These are phyloP conservation scores for Pascua sp. DNA, from an alignment of 1,284 basidiomycete species.

Conservation along the genomic window DNA sequence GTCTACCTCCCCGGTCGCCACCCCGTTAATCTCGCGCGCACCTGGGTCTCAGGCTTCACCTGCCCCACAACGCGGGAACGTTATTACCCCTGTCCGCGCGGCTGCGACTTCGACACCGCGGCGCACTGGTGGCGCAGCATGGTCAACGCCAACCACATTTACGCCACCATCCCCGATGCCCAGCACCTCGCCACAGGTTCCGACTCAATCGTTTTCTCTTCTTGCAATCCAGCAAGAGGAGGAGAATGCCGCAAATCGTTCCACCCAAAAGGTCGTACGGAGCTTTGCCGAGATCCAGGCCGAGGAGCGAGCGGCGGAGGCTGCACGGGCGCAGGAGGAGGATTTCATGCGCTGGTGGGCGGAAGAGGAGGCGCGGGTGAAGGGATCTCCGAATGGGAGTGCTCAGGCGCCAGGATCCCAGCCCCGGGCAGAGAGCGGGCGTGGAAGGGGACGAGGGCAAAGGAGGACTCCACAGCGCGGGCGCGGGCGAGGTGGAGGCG, in stretches of 20 bases:
- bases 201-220: conserved; percentile 59
- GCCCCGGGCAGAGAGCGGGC: background rate
- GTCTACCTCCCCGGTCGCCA: background rate
- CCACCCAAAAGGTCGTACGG: conserved; percentile 53
- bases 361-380: conserved; percentile 64
- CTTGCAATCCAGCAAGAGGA: conserved; percentile 78
- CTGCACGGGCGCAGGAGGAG: conserved; percentile 60
- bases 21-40: conserved; percentile 10
- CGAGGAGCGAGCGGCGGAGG: conserved; percentile 58
- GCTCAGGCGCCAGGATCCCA: background rate
- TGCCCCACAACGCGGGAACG: conserved; percentile 7
- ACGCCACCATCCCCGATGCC: conserved; percentile 15
- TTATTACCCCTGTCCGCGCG: conserved; percentile 11
- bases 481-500: conserved; percentile 12
- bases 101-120: conserved; percentile 1
- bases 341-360: conserved; percentile 84
- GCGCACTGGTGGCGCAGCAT: conserved; percentile 5
- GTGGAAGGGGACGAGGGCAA: conserved; percentile 12
- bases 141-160: conserved; percentile 22
- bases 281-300: conserved; percentile 78
- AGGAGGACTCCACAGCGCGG: conserved; percentile 9
- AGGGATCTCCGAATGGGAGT: background rate
- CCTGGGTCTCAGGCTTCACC: conserved; percentile 19
- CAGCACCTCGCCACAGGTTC: conserved; percentile 46
- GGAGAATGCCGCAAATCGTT: conserved; percentile 54